Evolutionary conservation across 2,329 filamentous ascomycete species (phyloP).

Genomic region (Domatiomyces globalis): DNA sequence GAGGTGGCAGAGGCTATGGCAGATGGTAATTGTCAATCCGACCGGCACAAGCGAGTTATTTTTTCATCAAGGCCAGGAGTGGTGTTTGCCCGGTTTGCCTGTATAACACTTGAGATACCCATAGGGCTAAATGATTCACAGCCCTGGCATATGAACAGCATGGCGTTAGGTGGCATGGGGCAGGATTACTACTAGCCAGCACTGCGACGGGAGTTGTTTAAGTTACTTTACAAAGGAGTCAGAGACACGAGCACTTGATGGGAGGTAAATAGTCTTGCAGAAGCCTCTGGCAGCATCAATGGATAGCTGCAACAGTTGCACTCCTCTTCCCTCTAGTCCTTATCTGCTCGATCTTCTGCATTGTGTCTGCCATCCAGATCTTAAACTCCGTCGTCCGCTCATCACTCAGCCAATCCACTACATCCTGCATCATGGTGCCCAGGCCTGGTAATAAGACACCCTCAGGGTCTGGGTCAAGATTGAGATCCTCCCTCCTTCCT

Average conservation of each 20-base stretch:
- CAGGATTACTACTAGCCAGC: neutral
- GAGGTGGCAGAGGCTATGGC: slow-evolving; percentile 3
- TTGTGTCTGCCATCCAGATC: slow-evolving; percentile 30
- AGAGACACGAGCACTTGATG: neutral
- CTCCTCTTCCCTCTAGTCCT: slow-evolving; percentile 10
- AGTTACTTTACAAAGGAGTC: neutral
- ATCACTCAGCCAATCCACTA: slow-evolving; percentile 34
- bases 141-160: neutral
- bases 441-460: slow-evolving; percentile 32
- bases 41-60: neutral
- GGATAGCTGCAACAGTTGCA: slow-evolving; percentile 2
- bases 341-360: slow-evolving; percentile 25
- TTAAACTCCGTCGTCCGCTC: slow-evolving; percentile 29
- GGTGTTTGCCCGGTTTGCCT: neutral
- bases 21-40: neutral
- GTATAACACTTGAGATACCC: neutral
- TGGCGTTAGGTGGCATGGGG: neutral
- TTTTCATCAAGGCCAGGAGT: neutral
- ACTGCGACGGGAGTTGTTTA: no score
- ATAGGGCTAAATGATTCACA: neutral
- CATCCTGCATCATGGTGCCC: slow-evolving; percentile 38
- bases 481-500: slow-evolving; percentile 15
- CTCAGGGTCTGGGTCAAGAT: slow-evolving; percentile 21
- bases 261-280: neutral
- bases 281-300: neutral